A percentile compares a stretch with the other conserved stretches of the same genome.
These are phyloP conservation scores for Cylindrodendrum hubeiense DNA, from an alignment of 2,329 filamentous ascomycete species.

Conservation along the genomic window DNA sequence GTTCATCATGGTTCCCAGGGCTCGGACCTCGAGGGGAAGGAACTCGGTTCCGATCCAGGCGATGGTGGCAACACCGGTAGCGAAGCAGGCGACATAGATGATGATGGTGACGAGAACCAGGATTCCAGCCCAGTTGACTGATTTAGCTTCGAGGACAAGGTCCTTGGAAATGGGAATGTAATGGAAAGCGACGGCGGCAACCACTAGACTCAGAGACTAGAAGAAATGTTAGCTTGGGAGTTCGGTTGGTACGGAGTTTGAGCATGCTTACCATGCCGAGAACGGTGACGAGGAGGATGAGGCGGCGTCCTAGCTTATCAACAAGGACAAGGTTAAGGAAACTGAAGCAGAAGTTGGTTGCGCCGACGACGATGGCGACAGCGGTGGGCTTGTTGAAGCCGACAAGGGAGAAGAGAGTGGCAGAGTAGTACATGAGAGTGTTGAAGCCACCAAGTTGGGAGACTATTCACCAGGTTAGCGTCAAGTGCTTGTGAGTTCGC, in stretches of 20 bases:
- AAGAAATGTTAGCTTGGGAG: background rate
- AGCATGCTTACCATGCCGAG: slow-evolving; percentile 34
- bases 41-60: slow-evolving; percentile 61
- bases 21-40: slow-evolving; percentile 58
- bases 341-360: slow-evolving; percentile 61
- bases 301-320: slow-evolving; percentile 57
- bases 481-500: background rate
- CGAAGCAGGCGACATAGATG: slow-evolving; percentile 54
- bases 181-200: slow-evolving; percentile 56
- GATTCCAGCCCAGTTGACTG: slow-evolving; percentile 42
- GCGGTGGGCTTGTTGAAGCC: slow-evolving; percentile 60
- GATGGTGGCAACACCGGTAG: slow-evolving; percentile 57
- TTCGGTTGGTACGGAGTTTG: background rate
- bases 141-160: slow-evolving; percentile 47
- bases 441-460: slow-evolving; percentile 64
- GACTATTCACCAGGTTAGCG: slow-evolving; percentile 34
- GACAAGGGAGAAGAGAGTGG: slow-evolving; percentile 60
- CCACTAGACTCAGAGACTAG: slow-evolving; percentile 53
- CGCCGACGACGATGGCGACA: slow-evolving; percentile 58
- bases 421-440: slow-evolving; percentile 62
- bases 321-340: slow-evolving; percentile 58
- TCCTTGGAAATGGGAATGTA: slow-evolving; percentile 59
- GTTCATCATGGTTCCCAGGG: slow-evolving; percentile 59
- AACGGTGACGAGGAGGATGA: slow-evolving; percentile 55
- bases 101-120: slow-evolving; percentile 55